These are phyloP conservation scores for Immersiporthe knoxdaviesiana DNA, from an alignment of 2,329 filamentous ascomycete genomes.

Conservation along the genomic window DNA sequence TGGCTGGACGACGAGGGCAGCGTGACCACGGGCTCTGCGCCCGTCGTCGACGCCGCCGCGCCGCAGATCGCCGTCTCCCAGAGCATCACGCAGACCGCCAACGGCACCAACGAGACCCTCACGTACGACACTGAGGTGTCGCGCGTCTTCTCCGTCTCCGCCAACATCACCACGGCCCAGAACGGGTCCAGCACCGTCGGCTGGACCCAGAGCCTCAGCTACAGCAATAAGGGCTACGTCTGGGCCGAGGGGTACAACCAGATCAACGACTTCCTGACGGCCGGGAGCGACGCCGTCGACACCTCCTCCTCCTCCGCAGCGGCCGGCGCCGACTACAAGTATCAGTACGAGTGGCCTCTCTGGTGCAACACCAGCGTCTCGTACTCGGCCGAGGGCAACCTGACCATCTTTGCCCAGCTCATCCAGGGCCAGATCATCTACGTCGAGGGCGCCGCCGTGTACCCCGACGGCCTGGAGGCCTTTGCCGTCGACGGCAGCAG, in stretches of 20 bases:
- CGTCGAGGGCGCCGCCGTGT: constrained; percentile 45
- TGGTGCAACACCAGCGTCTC: constrained; percentile 57
- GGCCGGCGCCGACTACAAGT: constrained; percentile 36
- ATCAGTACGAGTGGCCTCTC: constrained; percentile 62
- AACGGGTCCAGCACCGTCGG: constrained; percentile 39
- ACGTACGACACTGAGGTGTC: constrained; percentile 60
- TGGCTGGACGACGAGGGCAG: constrained; percentile 63
- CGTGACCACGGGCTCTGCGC: constrained; percentile 54
- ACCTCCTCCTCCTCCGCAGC: constrained; percentile 2
- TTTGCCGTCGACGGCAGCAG: constrained; percentile 41
- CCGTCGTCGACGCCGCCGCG: constrained; percentile 36
- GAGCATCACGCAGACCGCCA: constrained; percentile 46
- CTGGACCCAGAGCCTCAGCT: constrained; percentile 63
- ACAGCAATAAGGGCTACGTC: constrained; percentile 57
- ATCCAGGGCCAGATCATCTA: constrained; percentile 47
- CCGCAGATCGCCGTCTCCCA: constrained; percentile 58
- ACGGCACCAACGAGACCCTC: constrained; percentile 61
- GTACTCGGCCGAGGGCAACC: constrained; percentile 46
- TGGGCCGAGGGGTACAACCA: constrained; percentile 46
- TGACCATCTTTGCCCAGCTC: constrained; percentile 48
- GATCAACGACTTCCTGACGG: constrained; percentile 40
- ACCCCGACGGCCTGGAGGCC: constrained; percentile 64
- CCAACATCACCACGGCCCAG: constrained; percentile 52
- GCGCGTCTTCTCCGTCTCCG: constrained; percentile 58
- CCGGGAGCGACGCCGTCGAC: constrained; percentile 37